phyloP scores from a whole-genome alignment of 2,329 filamentous ascomycete species.

The Aspergillus melleus region DNA sequence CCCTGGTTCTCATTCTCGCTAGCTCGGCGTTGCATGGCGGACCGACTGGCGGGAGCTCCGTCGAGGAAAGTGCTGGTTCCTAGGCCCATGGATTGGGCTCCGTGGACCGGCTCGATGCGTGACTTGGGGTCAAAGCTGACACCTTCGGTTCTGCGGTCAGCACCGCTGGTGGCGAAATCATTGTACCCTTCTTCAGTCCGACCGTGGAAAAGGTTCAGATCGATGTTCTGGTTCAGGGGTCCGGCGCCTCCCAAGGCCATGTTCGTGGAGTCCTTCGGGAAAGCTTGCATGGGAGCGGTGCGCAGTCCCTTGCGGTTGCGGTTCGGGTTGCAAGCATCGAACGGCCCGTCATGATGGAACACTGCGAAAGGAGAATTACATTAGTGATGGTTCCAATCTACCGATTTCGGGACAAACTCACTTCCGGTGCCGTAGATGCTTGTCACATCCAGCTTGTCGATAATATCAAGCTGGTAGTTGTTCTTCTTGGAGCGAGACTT shows the following conservation, averaged over 20 bases:
- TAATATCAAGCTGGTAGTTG: slow-evolving; percentile 69
- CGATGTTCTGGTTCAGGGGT: slow-evolving; percentile 75
- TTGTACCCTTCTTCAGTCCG: slow-evolving; percentile 80
- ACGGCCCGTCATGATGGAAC: slow-evolving; percentile 96
- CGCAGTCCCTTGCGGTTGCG: slow-evolving; percentile 82
- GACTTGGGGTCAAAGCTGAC: slow-evolving; percentile 65
- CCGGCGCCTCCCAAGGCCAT: slow-evolving; percentile 87
- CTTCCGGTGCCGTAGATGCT: slow-evolving; percentile 91
- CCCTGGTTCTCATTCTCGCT: slow-evolving; percentile 61
- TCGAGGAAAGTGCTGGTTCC: slow-evolving; percentile 96
- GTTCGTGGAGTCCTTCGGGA: slow-evolving; percentile 88
- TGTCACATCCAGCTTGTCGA: slow-evolving; percentile 94
- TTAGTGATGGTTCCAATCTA: slow-evolving; percentile 5
- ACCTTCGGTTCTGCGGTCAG: slow-evolving; percentile 34
- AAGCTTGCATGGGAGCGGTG: slow-evolving; percentile 92
- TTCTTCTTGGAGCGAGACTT: slow-evolving; percentile 42
- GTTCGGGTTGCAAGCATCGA: slow-evolving; percentile 93
- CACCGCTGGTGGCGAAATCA: slow-evolving; percentile 65
- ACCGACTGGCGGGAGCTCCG: slow-evolving; percentile 81
- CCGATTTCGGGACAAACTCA: slow-evolving; percentile 50
- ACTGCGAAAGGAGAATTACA: slow-evolving; percentile 55
- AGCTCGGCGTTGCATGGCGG: slow-evolving; percentile 73
- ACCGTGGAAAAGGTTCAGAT: slow-evolving; percentile 87
- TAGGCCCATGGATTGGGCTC: slow-evolving; percentile 77
- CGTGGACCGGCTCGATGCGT: slow-evolving; percentile 73